Evolutionary conservation across 1,139 yeast species (phyloP).

Genomic region (Lodderomyces jiufengensis): DNA sequence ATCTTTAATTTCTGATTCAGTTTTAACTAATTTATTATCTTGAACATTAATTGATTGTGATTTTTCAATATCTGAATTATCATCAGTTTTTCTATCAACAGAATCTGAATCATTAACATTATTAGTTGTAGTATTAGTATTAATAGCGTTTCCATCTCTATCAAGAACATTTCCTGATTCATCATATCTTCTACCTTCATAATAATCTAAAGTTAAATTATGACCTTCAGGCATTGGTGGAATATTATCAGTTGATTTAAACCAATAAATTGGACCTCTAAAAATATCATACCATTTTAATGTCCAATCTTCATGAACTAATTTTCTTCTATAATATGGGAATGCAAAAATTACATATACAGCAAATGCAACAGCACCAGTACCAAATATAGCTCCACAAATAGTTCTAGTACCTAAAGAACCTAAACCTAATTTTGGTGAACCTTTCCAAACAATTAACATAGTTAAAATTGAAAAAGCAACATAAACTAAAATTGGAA

Average conservation of each 20-base stretch:
- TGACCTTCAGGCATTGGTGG: slow-evolving; percentile 68
- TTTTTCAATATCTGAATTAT: slow-evolving; percentile 12
- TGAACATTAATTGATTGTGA: slow-evolving; percentile 7
- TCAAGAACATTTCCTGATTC: slow-evolving; percentile 19
- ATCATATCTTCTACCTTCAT: slow-evolving; percentile 53
- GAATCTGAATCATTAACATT: slow-evolving; percentile 6
- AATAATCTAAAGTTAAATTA: slow-evolving; percentile 56
- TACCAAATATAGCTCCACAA: slow-evolving; percentile 57
- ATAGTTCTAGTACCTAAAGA: slow-evolving; percentile 49
- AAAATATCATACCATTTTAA: slow-evolving; percentile 54
- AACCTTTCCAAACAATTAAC: slow-evolving; percentile 69
- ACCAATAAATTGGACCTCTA: slow-evolving; percentile 56
- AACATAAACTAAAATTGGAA: slow-evolving; percentile 59
- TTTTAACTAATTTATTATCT: not conserved
- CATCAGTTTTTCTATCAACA: slow-evolving; percentile 7
- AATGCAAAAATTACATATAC: slow-evolving; percentile 53
- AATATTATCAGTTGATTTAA: slow-evolving; percentile 53
- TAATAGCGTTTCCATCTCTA: slow-evolving; percentile 1
- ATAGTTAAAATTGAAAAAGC: slow-evolving; percentile 62
- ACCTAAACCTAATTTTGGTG: slow-evolving; percentile 59
- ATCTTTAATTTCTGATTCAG: not conserved
- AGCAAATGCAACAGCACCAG: slow-evolving; percentile 53
- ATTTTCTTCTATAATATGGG: slow-evolving; percentile 63
- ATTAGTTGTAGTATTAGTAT: not conserved
- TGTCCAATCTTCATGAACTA: slow-evolving; percentile 66